Evolutionary conservation across 1,284 basidiomycete species (phyloP).

Genomic region (Veloboletus limbatus): DNA sequence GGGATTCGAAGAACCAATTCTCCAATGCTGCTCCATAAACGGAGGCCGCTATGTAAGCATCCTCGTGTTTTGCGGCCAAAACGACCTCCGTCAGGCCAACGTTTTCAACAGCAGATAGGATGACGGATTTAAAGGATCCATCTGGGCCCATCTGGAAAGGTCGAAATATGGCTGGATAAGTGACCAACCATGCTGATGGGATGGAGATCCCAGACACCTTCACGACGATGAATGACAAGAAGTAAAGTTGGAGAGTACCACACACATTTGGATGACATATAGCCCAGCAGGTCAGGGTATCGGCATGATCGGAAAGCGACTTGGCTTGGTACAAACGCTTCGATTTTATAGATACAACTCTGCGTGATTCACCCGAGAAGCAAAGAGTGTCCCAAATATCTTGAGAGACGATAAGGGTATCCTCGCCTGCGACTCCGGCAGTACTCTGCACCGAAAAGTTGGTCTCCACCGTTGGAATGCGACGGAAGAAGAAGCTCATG

Average conservation of each 20-base stretch:
- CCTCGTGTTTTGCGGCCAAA: slow-evolving; percentile 44
- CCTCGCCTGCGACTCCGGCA: slow-evolving; percentile 4
- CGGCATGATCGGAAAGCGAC: slow-evolving; percentile 5
- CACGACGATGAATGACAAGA: slow-evolving; percentile 9
- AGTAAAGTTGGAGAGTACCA: neutral
- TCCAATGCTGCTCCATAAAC: slow-evolving; percentile 19
- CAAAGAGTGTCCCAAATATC: slow-evolving; percentile 35
- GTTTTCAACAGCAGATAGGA: slow-evolving; percentile 22
- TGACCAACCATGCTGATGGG: slow-evolving; percentile 27
- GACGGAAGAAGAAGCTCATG: slow-evolving; percentile 36
- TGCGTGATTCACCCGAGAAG: slow-evolving; percentile 15
- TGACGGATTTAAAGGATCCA: slow-evolving; percentile 15
- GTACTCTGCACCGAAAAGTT: slow-evolving; percentile 21
- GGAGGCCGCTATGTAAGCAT: slow-evolving; percentile 37
- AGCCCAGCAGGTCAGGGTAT: slow-evolving; percentile 31
- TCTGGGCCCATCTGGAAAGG: slow-evolving; percentile 14
- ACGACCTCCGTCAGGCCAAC: slow-evolving; percentile 42
- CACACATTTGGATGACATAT: slow-evolving; percentile 23
- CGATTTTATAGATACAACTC: slow-evolving; percentile 22
- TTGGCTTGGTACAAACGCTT: slow-evolving; percentile 18
- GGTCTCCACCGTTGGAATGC: slow-evolving; percentile 20
- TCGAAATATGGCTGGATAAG: slow-evolving; percentile 30
- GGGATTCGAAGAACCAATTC: slow-evolving; percentile 32
- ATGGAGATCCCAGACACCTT: slow-evolving; percentile 29
- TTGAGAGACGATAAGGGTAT: slow-evolving; percentile 30